Conservation (phyloP, 352 stramenopile species). For the Globisporangium spiculum region DNA sequence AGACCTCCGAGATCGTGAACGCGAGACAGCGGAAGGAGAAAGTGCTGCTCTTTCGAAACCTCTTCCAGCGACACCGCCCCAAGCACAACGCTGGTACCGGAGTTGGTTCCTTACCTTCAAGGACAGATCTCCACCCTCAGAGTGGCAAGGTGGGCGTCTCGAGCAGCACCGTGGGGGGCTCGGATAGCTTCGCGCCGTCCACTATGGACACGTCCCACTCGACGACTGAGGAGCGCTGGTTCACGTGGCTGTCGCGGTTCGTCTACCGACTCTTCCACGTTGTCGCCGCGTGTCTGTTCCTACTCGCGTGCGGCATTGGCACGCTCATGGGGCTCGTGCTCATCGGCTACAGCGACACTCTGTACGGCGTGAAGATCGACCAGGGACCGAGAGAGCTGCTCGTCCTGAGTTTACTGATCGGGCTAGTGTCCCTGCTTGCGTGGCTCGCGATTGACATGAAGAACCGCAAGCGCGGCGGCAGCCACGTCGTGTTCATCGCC, state of each 20-base stretch:
- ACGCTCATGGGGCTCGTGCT: conserved; percentile 55
- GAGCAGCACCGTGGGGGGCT: neutral
- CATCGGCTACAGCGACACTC: conserved; percentile 39
- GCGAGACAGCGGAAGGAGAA: conserved; percentile 76
- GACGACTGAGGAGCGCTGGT: conserved; percentile 79
- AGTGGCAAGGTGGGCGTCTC: neutral
- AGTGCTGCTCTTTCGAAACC: conserved; percentile 53
- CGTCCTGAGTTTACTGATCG: conserved; percentile 29
- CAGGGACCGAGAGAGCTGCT: conserved; percentile 42
- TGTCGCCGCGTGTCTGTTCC: conserved; percentile 32
- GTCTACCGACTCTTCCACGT: conserved; percentile 36
- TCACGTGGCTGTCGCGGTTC: conserved; percentile 57
- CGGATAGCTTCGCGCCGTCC: conserved; percentile 18
- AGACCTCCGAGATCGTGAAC: conserved; percentile 48
- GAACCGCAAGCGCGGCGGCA: conserved; percentile 30
- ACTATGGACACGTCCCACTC: conserved; percentile 44
- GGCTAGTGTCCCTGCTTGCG: conserved; percentile 34
- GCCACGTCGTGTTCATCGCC: conserved; percentile 29
- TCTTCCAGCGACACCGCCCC: conserved; percentile 19
- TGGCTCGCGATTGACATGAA: conserved; percentile 57
- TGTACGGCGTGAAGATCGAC: conserved; percentile 56
- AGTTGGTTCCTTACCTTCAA: neutral
- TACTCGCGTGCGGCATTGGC: conserved; percentile 41
- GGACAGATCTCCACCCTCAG: neutral
- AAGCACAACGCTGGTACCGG: neutral